Evolutionary conservation across 257 asterid genomes (phyloP).

Genomic region (Plantago elongata): DNA sequence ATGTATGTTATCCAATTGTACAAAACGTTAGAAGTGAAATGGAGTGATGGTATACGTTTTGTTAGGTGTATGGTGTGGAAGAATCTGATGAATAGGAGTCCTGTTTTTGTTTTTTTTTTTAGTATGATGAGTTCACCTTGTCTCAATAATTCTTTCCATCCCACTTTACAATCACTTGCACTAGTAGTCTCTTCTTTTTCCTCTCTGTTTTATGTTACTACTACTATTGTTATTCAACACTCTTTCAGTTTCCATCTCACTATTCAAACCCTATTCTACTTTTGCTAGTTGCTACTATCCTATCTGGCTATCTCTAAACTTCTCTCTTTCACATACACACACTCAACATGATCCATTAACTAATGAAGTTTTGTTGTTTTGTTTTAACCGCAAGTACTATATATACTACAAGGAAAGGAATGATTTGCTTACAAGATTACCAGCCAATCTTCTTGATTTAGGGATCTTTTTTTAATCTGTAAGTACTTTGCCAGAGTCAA

Average conservation of each 20-base stretch:
- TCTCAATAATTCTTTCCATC: not conserved
- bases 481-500: not conserved
- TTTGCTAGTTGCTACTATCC: too few species aligned
- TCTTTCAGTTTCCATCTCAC: not conserved
- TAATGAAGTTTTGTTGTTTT: not conserved
- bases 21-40: too few species aligned
- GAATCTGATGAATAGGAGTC: too few species aligned
- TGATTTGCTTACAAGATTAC: constrained; percentile 1
- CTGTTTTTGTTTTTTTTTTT: too few species aligned
- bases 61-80: too few species aligned
- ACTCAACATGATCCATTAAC: not conserved
- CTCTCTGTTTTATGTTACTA: too few species aligned
- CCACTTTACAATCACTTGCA: not conserved
- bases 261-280: not conserved
- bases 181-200: not conserved
- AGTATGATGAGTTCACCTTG: too few species aligned
- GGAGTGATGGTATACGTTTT: too few species aligned
- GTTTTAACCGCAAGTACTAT: not conserved
- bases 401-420: too few species aligned
- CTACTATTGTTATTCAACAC: not conserved
- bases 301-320: too few species aligned
- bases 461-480: constrained; percentile 2
- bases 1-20: too few species aligned
- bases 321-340: too few species aligned
- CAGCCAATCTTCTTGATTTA: constrained; percentile 5